phyloP scores from a whole-genome alignment of 495 filamentous ascomycete species.

The Aspergillus cristatus region DNA sequence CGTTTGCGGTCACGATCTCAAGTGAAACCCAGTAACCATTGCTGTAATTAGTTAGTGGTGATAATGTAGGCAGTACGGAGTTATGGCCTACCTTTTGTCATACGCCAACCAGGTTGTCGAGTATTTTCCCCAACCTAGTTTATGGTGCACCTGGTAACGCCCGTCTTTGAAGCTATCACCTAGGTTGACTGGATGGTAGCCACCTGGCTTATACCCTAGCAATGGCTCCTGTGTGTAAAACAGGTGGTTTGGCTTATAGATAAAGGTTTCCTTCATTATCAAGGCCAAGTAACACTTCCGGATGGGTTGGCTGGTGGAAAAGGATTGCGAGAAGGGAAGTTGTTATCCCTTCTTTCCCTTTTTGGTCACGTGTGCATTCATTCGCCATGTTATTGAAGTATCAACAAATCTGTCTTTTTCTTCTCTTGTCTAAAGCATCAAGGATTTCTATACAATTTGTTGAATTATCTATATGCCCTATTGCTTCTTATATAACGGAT shows the following conservation, averaged over 20 bases:
- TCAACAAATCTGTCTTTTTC: too few relatives aligned
- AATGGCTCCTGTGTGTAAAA: slow-evolving; percentile 16
- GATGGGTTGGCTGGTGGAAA: too few relatives aligned
- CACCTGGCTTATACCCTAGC: slow-evolving; percentile 35
- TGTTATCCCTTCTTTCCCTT: too few relatives aligned
- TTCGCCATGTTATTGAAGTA: too few relatives aligned
- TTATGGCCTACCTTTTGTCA: slow-evolving; percentile 15
- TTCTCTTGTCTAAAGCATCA: too few relatives aligned
- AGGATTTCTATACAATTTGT: too few relatives aligned
- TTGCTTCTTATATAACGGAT: too few relatives aligned
- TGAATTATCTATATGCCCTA: too few relatives aligned
- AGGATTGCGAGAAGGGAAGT: too few relatives aligned
- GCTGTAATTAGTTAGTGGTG: slow-evolving; percentile 10
- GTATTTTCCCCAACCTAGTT: slow-evolving; percentile 83
- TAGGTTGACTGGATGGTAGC: slow-evolving; percentile 73
- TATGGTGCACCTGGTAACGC: slow-evolving; percentile 74
- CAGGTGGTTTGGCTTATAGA: slow-evolving; percentile 8
- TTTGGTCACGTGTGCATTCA: too few relatives aligned
- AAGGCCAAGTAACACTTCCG: too few relatives aligned
- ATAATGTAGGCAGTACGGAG: not conserved
- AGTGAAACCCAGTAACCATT: slow-evolving; percentile 25
- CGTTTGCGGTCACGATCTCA: slow-evolving; percentile 26
- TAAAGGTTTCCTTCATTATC: too few relatives aligned
- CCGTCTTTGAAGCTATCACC: slow-evolving; percentile 80
- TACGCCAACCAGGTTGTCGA: slow-evolving; percentile 72